Evolutionary conservation across 305 asterid species (phyloP), one percentile per base, ranked within the genome.

Genomic region (Stenogyne calaminthoides): DNA sequence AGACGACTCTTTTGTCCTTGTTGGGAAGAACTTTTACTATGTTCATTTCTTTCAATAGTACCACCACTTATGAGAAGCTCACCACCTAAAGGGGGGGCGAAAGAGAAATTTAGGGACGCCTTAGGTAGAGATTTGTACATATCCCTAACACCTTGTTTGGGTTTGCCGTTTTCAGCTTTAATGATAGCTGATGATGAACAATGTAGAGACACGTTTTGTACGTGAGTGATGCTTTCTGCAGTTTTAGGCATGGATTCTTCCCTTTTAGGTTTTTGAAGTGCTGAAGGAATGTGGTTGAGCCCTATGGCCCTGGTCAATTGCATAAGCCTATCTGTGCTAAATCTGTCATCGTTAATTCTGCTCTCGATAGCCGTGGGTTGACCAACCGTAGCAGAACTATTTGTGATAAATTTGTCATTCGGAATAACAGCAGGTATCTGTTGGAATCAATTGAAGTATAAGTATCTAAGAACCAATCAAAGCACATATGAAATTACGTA

Each of bases 61-160:
- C 85, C 96, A 74, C 78, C 81, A 69, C 76, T 56, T 82, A 84
- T 78, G 71, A 91, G 90, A 66, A 81, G 90, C 70, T 80, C 68
- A 81, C 88, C 78, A 57, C 81, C 72, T 72, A 84, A 44, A 58
- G 89, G 84, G 65, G 89, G 78, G 77, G 81, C 77, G 82, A 88
- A 72, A 4, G 88, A 78, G 87, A 89, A 87, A 69, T 77, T 89
- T 22, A 86, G 83, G 37, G 91, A 80, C 3, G 96, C 85, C 69
- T 80, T 96, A 44, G n/a, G n/a, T n/a, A n/a, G n/a, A n/a, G n/a
- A n/a, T n/a, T n/a, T n/a, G n/a, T 60, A 76, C 81, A 76, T 71
- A 78, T 84, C 93, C 78, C 88, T 86, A 67, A 77, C 82, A 62
- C 88, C 95, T 80, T 77, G 91, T 73, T 83, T 85, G 22, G 82